Evolutionary conservation across 768 basidiomycete genomes (phyloP).

Genomic region (Mycena galericulata): DNA sequence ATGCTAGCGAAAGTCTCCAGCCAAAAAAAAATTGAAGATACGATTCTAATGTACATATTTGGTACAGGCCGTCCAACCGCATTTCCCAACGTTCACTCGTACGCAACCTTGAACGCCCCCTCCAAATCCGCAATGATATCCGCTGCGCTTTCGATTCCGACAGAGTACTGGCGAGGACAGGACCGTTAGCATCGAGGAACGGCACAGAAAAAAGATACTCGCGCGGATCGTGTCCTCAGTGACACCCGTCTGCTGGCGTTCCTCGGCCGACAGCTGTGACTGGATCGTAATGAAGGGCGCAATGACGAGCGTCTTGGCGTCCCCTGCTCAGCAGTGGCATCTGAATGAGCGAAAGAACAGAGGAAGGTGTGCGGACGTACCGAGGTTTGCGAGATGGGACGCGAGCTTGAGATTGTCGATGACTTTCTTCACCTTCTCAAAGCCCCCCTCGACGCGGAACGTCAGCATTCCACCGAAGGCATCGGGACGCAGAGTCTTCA

Average conservation of each 20-base stretch:
- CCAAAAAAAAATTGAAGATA: neutral
- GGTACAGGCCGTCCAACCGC: neutral
- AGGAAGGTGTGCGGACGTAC: constrained; percentile 12
- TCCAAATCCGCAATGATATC: constrained; percentile 64
- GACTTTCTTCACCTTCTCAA: constrained; percentile 47
- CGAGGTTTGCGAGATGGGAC: constrained; percentile 51
- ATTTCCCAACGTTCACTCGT: constrained; percentile 12
- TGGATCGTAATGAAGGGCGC: constrained; percentile 72
- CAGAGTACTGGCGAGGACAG: constrained; percentile 49
- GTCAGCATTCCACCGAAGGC: constrained; percentile 81
- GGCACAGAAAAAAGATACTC: constrained; percentile 34
- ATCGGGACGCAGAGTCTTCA: constrained; percentile 64
- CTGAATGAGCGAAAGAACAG: no score
- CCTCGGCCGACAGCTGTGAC: constrained; percentile 62
- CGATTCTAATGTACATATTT: neutral
- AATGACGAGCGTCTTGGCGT: constrained; percentile 73
- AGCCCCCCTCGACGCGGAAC: constrained; percentile 79
- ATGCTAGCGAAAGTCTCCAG: neutral
- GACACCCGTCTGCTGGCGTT: constrained; percentile 63
- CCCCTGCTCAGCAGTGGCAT: constrained; percentile 41
- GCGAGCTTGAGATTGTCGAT: constrained; percentile 54
- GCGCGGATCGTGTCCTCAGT: constrained; percentile 70
- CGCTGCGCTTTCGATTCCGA: constrained; percentile 56
- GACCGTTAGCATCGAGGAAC: neutral
- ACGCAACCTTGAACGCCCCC: constrained; percentile 47